These are phyloP conservation scores for Eucalyptus victrix DNA, from an alignment of 345 rosid species.

Conservation along the genomic window DNA sequence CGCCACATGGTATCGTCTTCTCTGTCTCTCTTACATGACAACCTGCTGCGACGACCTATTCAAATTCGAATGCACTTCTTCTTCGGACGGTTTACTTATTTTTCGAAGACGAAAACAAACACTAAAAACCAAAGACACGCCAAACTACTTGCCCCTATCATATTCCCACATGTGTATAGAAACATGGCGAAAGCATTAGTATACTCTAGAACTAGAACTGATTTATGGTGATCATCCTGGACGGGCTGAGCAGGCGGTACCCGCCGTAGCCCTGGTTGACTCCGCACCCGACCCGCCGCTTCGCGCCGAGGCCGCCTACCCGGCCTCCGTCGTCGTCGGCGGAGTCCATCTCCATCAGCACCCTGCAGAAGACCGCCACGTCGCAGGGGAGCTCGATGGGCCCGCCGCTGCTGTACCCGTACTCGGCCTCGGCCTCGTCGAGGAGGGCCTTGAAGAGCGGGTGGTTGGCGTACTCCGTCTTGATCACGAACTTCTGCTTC, in stretches of 20 bases:
- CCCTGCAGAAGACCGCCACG: constrained; percentile 31
- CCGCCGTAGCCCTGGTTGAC: constrained; percentile 6
- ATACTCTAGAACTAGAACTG: neutral
- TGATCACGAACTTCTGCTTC: constrained; percentile 44
- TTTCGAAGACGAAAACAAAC: neutral
- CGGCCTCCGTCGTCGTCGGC: neutral
- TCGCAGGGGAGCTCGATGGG: constrained; percentile 62
- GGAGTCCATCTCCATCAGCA: constrained; percentile 17
- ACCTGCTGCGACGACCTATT: neutral
- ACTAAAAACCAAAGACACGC: neutral
- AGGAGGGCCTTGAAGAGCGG: constrained; percentile 44
- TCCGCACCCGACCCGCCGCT: constrained; percentile 9
- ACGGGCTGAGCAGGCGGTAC: constrained; percentile 20
- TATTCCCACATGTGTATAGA: neutral
- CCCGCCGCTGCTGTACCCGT: constrained; percentile 42
- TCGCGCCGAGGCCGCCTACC: neutral
- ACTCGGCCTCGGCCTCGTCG: constrained; percentile 65
- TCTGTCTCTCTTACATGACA: neutral
- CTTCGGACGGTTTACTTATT: neutral
- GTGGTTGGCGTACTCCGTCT: constrained; percentile 46
- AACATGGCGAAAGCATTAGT: neutral
- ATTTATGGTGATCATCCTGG: constrained; percentile 12
- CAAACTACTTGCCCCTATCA: neutral
- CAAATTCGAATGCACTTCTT: neutral
- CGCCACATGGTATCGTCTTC: neutral